Base-by-base conservation (phyloP, 2,329 filamentous ascomycete species). In the Tetracladium maxilliforme region DNA sequence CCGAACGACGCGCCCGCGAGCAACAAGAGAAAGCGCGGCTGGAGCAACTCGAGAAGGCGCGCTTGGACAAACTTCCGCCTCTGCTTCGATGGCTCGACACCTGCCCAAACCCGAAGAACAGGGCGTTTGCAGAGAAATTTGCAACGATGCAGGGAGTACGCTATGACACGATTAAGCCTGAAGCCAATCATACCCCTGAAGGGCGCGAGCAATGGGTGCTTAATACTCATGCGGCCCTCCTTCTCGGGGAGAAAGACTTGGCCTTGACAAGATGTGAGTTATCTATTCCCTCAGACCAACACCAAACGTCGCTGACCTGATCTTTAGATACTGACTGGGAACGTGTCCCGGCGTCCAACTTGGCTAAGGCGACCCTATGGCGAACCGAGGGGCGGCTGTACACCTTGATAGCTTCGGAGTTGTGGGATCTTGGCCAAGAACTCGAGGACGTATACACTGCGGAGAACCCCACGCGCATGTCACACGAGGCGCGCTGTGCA, bases 181-280 rank as follows among this genome's bases (percentile, higher is more conserved):
- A 57, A 16, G 51, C 59, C 10, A 65, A 60, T 6, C 61, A 61
- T 6, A 64, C 60, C 8, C 36, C 57, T 3, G 61, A 60, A 23
- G 70, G 68, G n/a, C 59, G 69, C 24, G 70, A 75, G 36, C 68
- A 70, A 35, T 77, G 71, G 70, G 47, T 76, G 28, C 56, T 76
- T 24, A 77, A 75, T 37, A 68, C 64, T 4, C 65, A 75, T 29
- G 69, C 64, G 24, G 70, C 71, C 7, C 48, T 76, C 10, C 56
- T 77, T 7, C 51, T 77, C 3, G 71, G 71, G 10, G 69, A 75
- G 38, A 74, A 72, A 39, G 71, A 77, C 35, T 48, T 73, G 12
- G 50, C 55, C 10, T 54, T 77, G 4, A 63, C 66, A 10, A 54
- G 58, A 52, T 75, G 67, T 72, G 50, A 51, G 65, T 52, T 23